Evolutionary conservation across 2,329 filamentous ascomycete genomes (phyloP).

Genomic region (Colletotrichum trifolii): DNA sequence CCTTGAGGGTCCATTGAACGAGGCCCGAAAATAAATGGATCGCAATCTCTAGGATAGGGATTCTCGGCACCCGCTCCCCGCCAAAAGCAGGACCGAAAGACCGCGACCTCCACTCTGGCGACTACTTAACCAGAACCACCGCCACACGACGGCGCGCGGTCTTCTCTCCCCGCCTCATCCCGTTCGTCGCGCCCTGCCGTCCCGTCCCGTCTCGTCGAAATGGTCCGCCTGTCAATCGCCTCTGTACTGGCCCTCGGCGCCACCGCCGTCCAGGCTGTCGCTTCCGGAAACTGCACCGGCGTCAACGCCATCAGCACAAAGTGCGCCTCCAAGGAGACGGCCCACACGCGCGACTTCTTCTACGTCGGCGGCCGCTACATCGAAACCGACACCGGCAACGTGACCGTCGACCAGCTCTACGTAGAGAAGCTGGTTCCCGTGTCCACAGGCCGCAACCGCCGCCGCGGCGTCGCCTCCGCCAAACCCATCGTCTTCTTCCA

Average conservation of each 20-base stretch:
- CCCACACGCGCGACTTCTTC: slow-evolving; percentile 45
- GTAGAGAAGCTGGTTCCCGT: slow-evolving; percentile 58
- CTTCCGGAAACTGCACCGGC: slow-evolving; percentile 20
- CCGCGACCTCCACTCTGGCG: background rate
- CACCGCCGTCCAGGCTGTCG: background rate
- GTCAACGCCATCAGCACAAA: slow-evolving; percentile 34
- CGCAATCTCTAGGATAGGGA: slow-evolving; percentile 2
- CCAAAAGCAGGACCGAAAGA: background rate
- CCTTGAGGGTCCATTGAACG: slow-evolving; percentile 1
- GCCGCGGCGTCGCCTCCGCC: background rate
- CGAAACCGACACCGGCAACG: slow-evolving; percentile 42
- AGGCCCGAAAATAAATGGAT: background rate
- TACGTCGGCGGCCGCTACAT: slow-evolving; percentile 51
- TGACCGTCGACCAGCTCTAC: slow-evolving; percentile 60
- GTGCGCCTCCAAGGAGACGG: slow-evolving; percentile 33
- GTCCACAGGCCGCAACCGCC: background rate
- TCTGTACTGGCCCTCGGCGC: slow-evolving; percentile 9
- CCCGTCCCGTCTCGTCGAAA: background rate
- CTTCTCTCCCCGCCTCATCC: background rate
- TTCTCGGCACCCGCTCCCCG: background rate
- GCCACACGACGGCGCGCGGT: background rate
- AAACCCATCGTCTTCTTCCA: slow-evolving; percentile 35
- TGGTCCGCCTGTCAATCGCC: slow-evolving; percentile 20
- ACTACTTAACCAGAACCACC: background rate
- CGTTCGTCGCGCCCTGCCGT: background rate